phyloP scores from a whole-genome alignment of 140 eudicot genomes.

The Anethum foeniculum region DNA sequence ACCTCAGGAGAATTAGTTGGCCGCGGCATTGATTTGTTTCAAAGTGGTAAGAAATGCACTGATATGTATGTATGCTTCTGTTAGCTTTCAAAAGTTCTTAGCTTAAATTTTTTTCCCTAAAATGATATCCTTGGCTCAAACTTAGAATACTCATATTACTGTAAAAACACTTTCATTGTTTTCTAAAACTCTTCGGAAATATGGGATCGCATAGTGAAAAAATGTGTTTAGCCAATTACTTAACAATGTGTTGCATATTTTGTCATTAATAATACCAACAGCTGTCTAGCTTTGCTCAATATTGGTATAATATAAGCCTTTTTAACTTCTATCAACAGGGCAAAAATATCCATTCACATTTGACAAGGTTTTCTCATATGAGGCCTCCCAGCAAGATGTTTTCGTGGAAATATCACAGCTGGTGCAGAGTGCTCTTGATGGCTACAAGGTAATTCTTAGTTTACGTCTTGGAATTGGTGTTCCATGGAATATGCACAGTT shows the following conservation, averaged over 20 bases:
- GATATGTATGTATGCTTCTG: neutral
- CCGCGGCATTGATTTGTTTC: slow-evolving; percentile 64
- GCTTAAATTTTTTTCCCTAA: neutral
- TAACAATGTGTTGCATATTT: neutral
- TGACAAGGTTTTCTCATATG: slow-evolving; percentile 77
- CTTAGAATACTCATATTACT: neutral
- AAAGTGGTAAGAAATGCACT: slow-evolving; percentile 42
- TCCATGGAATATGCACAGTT: neutral
- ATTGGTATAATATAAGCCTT: neutral
- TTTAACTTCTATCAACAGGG: slow-evolving; percentile 29
- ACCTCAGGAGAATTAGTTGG: slow-evolving; percentile 50
- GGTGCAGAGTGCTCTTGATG: slow-evolving; percentile 97
- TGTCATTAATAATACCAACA: neutral
- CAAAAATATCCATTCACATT: slow-evolving; percentile 78
- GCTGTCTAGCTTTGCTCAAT: neutral
- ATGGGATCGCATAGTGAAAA: neutral
- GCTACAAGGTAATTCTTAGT: slow-evolving; percentile 60
- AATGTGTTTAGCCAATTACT: neutral
- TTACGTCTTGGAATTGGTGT: neutral
- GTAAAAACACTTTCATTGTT: too few species aligned
- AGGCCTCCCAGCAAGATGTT: slow-evolving; percentile 72
- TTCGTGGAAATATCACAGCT: slow-evolving; percentile 91
- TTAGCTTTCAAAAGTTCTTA: neutral
- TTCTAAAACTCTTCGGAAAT: neutral
- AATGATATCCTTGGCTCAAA: neutral